Base-by-base conservation (phyloP, 2,329 filamentous ascomycete species). In the Epichloe uncinata region DNA sequence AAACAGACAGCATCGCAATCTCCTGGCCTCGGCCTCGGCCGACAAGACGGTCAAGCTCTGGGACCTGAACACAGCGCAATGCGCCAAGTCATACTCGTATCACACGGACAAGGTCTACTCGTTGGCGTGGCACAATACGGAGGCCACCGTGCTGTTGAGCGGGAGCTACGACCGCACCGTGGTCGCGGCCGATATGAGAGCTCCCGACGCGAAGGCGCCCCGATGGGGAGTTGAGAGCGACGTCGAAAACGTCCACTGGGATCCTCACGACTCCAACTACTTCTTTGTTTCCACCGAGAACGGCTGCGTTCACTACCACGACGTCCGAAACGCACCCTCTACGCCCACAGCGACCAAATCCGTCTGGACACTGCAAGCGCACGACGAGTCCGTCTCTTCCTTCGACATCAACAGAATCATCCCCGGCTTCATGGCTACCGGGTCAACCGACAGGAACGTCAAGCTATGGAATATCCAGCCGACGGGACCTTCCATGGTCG, bases 81-180 rank as follows among this genome's bases (percentile, higher is more conserved):
- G 89, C 68, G 93, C 93, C 60, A 93, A 96, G 71, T 96, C 90
- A 42, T 98, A 98, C 74, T 77, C 80, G 15, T 87, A 95, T 69
- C 93, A 98, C 71, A 95, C 87, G 36, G 93, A 96, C 75, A 98
- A 98, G 72, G 90, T 97, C 57, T 98, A 90, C 76, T 88, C 91
- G 20, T 72, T 98, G 50, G 85, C 91, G 56, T 98, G 94, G 93
- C 88, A 97, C 72, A 78, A 86, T 0, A 78, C 76, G 42, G 87
- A 96, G 66, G 82, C 90, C 3, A 96, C 93, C 0, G 81, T 95
- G 18, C 76, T 98, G 22, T 77, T 98, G 52, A 95, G 85, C 61
- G 93, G 93, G 53, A 94, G 87, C 63, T 98, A 97, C 70, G 93
- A 98, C 67, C 82, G 89, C 56, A 97, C 90, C 3, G 78, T 95